phyloP scores from a whole-genome alignment of 305 asterid species.

The Fraxinus velutina region DNA sequence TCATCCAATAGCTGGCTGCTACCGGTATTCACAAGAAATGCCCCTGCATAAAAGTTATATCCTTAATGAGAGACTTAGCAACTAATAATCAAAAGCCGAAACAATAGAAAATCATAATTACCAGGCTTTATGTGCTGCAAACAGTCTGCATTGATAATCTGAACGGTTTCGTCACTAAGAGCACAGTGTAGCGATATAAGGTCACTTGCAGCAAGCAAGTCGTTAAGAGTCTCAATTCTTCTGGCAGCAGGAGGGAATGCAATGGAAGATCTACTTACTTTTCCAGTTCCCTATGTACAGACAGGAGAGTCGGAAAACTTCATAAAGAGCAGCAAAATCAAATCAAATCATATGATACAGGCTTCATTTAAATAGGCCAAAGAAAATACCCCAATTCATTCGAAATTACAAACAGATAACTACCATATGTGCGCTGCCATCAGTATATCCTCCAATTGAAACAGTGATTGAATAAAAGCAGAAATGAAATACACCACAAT shows the following conservation, averaged over 20 bases:
- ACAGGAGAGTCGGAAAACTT: slow-evolving; percentile 13
- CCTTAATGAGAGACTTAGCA: slow-evolving; percentile 27
- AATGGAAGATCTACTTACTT: slow-evolving; percentile 52
- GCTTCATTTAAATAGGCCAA: neutral
- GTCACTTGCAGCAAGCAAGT: slow-evolving; percentile 97
- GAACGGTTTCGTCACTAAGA: slow-evolving; percentile 75
- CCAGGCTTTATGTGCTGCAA: slow-evolving; percentile 95
- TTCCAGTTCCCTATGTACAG: slow-evolving; percentile 57
- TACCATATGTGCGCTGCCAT: neutral
- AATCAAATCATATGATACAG: neutral
- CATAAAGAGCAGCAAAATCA: neutral
- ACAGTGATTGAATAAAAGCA: neutral
- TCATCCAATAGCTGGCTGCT: slow-evolving; percentile 97
- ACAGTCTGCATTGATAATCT: slow-evolving; percentile 82
- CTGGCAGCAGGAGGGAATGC: slow-evolving; percentile 90
- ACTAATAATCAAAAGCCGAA: slow-evolving; percentile 8
- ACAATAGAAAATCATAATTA: slow-evolving; percentile 27
- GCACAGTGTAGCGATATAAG: slow-evolving; percentile 89
- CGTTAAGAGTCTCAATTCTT: slow-evolving; percentile 96
- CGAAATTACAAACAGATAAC: neutral
- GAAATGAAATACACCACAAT: neutral
- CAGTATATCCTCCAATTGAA: neutral
- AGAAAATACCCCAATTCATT: neutral
- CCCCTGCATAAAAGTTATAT: slow-evolving; percentile 56
- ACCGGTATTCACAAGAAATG: slow-evolving; percentile 94